A percentile compares a stretch with the other conserved stretches of the same genome.
phyloP scores from a whole-genome alignment of 1,284 basidiomycete genomes.

The Microbotryum scabiosae region DNA sequence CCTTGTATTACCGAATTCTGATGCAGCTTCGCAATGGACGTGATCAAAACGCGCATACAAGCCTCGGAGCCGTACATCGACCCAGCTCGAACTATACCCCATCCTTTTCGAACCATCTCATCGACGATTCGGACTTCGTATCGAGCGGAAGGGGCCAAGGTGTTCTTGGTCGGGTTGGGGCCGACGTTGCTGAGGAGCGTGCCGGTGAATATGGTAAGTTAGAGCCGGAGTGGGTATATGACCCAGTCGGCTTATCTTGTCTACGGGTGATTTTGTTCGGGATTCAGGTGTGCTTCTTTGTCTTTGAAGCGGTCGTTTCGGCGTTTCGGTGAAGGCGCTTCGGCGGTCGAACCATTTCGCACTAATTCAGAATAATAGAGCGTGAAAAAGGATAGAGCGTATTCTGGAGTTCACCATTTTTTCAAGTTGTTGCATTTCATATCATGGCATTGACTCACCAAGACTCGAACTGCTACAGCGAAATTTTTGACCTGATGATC shows the following conservation, averaged over 20 bases:
- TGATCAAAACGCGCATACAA: slow-evolving; percentile 78
- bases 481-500: too few species aligned
- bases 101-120: slow-evolving; percentile 53
- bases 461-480: too few species aligned
- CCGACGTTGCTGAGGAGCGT: slow-evolving; percentile 69
- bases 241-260: too few species aligned
- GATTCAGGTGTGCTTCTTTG: slow-evolving; percentile 34
- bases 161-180: slow-evolving; percentile 65
- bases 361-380: too few species aligned
- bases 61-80: slow-evolving; percentile 36
- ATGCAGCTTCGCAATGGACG: slow-evolving; percentile 58
- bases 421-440: not conserved
- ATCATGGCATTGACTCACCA: too few species aligned
- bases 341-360: not conserved
- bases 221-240: too few species aligned
- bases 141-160: slow-evolving; percentile 53
- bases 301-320: slow-evolving; percentile 40
- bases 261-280: too few species aligned
- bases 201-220: slow-evolving; percentile 43
- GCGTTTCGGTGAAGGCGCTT: slow-evolving; percentile 8
- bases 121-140: slow-evolving; percentile 56
- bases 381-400: too few species aligned
- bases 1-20: not conserved
- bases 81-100: not conserved
- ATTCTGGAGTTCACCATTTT: not conserved